Evolutionary conservation across 768 basidiomycete genomes (phyloP), one percentile per base, ranked within the genome.

Genomic region (Pleurotus pulmonarius): DNA sequence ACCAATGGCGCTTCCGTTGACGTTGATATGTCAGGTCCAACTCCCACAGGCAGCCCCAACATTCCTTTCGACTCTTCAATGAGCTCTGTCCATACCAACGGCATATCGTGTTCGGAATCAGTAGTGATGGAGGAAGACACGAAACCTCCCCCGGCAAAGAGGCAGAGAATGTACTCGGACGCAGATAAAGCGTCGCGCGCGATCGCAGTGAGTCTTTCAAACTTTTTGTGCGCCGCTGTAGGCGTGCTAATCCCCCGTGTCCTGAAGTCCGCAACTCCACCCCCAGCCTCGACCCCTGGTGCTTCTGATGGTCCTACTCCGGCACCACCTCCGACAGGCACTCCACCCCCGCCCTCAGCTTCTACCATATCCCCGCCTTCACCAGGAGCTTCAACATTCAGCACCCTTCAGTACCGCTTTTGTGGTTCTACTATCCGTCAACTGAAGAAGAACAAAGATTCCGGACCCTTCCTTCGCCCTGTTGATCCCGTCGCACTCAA

Each of bases 381-480:
- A 11, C 51, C 51, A 11, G 64, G 65, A n/a, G 59, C 69, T 5
- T 73, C 78, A 5, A 83, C 80, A 1, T 68, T 95, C 60, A 87
- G 83, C 56, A 60, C 72, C 15, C 75, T 80, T 7, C 97, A 98
- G 68, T 85, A 83, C 69, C 88, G 90, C 41, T 94, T 92, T 68
- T 86, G 88, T 61, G 71, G 82, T 53, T 87, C 86, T 4, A 87
- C 90, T 3, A 68, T 98, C 41, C 87, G 92, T 51, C 79, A 83
- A 26, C 70, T 98, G 65, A 96, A 92, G 79, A 94, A 92, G 75
- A 68, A 85, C 67, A 92, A 92, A 68, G 92, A 96, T 54, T 84
- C 92, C 0, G 65, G 68, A 1, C 86, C 94, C 1, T 99, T 99
- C 74, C 71, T 88, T 52, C 78, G 77, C 49, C 94, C 97, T 16